Conservation (phyloP, 257 asterid genomes). For the Thymus quinquecostatus region DNA sequence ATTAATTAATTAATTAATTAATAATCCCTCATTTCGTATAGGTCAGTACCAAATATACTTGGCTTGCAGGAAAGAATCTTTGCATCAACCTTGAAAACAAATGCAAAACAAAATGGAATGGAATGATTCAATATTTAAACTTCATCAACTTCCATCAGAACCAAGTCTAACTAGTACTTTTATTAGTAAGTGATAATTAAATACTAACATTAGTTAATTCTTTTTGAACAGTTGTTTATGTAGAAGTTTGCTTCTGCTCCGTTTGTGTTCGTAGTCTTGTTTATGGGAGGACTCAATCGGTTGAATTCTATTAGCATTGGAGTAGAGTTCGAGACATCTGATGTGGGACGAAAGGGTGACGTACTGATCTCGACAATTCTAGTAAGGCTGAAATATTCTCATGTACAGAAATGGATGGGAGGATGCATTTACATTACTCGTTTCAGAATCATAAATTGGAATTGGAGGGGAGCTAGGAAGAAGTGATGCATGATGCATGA, state of each 20-base stretch:
- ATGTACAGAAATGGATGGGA: background rate
- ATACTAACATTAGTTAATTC: too few species aligned
- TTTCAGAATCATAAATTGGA: background rate
- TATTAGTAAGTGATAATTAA: background rate
- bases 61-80: constrained; percentile 29
- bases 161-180: background rate
- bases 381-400: background rate
- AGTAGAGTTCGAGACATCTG: too few species aligned
- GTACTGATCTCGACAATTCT: too few species aligned
- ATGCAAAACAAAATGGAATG: background rate
- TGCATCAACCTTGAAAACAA: constrained; percentile 22
- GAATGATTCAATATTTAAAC: constrained; percentile 3
- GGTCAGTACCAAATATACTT: too few species aligned
- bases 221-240: background rate
- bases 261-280: background rate
- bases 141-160: background rate
- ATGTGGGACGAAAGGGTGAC: too few species aligned
- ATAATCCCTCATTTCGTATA: constrained; percentile 25
- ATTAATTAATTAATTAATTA: constrained; percentile 24
- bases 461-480: background rate
- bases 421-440: background rate
- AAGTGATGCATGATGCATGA: background rate
- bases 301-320: too few species aligned
- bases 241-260: background rate
- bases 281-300: constrained; percentile 9